Evolutionary conservation across 2,329 filamentous ascomycete species (phyloP), one percentile per base, ranked within the genome.

Genomic region (Botrytis porri): DNA sequence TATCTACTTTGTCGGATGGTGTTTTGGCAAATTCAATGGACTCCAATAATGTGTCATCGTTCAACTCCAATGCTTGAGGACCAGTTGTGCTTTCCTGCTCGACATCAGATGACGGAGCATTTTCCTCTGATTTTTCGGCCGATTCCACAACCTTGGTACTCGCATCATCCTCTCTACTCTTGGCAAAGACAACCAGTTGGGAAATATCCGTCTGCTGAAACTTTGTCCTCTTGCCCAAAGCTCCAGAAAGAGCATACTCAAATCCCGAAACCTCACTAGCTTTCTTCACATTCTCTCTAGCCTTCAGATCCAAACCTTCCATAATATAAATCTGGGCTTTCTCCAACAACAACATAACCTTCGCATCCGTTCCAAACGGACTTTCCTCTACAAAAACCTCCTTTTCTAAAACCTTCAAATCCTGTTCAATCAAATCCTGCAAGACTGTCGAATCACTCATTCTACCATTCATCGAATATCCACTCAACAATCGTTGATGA

Each of bases 41-140:
- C 81, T 99, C 96, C 2, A 98, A 86, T 0, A 99, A 86, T 0
- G 96, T 98, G 80, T 99, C 96, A 78, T 99, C 93, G 79, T 98
- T 97, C 5, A 98, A 84, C 51, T 92, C 88, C 22, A 98, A 81
- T 4, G 91, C 90, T 77, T 91, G 88, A 0, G 94, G 94, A 61
- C 83, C 82, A 6, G 80, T 78, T 37, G 83, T 84, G 1, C 79
- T 77, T 2, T 78, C 75, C 16, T 83, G 84, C 1, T 79, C 77
- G 1, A 78, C 70, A 22, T 77, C 75, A 74, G 76, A 79, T 76
- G 37, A 63, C 12, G 63, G 39, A 22, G 57, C 73, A 5, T 69
- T 73, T 25, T 76, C 70, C 48, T 76, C 76, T 14, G 73, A 59
- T n/a, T 75, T 77, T 1, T 75, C 75, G 18, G 74, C 66, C n/a